Conservation (phyloP, 192 early-diverging fungal species). For the Entrophospora sp. region DNA sequence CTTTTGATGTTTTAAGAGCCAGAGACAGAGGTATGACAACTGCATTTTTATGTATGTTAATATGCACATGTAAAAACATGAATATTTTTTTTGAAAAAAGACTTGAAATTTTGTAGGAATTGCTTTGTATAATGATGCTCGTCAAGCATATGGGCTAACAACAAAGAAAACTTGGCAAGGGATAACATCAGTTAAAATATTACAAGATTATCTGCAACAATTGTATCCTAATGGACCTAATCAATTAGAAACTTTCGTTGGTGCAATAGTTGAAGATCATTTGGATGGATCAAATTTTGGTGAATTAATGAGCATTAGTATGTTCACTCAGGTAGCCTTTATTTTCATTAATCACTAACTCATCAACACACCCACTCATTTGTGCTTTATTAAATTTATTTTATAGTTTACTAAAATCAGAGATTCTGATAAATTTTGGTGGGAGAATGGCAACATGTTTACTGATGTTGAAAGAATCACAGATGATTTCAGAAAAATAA, state of each 20-base stretch:
- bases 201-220: not conserved
- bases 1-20: not conserved
- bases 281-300: slow-evolving; percentile 13
- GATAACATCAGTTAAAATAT: not conserved
- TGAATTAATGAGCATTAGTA: not conserved
- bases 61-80: not conserved
- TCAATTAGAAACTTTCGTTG: slow-evolving; percentile 5
- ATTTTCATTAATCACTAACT: no score
- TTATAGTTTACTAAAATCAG: slow-evolving; percentile 34
- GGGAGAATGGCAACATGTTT: slow-evolving; percentile 39
- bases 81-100: not conserved
- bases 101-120: not conserved
- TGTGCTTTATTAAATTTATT: not conserved
- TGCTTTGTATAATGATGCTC: slow-evolving; percentile 14
- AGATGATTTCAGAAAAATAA: no score
- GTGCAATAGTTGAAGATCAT: slow-evolving; percentile 18
- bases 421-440: slow-evolving; percentile 44
- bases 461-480: slow-evolving; percentile 29
- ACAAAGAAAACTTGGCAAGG: not conserved
- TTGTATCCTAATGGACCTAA: slow-evolving; percentile 7
- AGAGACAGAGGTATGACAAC: not conserved
- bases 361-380: no score
- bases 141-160: not conserved
- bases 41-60: not conserved
- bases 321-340: not conserved